Evolutionary conservation across 345 rosid species (phyloP), one percentile per base, ranked within the genome.

Genomic region (Gossypium anomalum): DNA sequence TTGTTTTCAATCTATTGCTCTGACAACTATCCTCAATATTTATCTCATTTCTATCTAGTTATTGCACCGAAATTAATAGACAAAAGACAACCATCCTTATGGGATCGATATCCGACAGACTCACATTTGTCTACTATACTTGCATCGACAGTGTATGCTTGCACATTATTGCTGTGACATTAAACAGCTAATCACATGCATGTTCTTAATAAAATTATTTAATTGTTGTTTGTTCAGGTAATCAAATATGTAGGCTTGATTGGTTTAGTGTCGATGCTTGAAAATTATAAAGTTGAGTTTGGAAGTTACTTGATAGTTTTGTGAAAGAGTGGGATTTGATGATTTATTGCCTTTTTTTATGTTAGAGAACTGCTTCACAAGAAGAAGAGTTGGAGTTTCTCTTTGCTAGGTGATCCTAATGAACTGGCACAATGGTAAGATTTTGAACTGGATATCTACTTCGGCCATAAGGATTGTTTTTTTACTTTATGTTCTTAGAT

Each of bases 301-400:
- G 17, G 49, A 22, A 72, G 51, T 71, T 41, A 16, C 52, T 12
- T 34, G 6, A 25, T 20, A 38, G 70, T 38, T 61, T n/a, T 23
- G 34, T 67, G 5, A 15, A 34, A 22, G 19, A 17, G 68, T 38
- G 23, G 44, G 12, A 34, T 53, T 60, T 72, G 16, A 51, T 59
- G 41, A 17, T 48, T 67, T 45, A 67, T 5, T 13, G 51, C 20
- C 4, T 38, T 73, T 56, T 22, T 47, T 25, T 60, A 10, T 86
- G 62, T 45, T 85, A 93, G 97, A 91, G 95, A 86, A 90, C 91
- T 34, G 52, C 76, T 65, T 78, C 86, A 3, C 91, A 87, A 77
- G 96, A 91, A 15, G 73, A 83, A 78, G 96, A 93, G 78, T 76
- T 93, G 82, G 96, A 93, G 69, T 45, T 89, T 78, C 93, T 93